These are phyloP conservation scores for Didymella keratinophila DNA, from an alignment of 2,329 filamentous ascomycete genomes.

Conservation along the genomic window DNA sequence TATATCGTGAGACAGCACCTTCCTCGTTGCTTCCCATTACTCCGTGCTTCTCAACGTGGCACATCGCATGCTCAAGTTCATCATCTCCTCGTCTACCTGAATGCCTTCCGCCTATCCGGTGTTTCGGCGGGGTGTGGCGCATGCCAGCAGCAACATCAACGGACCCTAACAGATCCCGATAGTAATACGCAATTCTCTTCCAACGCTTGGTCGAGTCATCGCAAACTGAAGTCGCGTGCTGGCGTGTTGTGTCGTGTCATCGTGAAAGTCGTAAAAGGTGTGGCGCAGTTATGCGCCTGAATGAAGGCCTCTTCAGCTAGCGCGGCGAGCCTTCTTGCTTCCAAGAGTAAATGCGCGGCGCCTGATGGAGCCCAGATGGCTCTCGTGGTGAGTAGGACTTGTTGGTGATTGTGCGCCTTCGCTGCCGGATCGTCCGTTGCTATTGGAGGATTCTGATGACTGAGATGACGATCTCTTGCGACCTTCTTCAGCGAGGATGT, in stretches of 20 bases:
- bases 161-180: background rate
- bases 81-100: background rate
- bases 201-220: slow-evolving; percentile 42
- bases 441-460: slow-evolving; percentile 41
- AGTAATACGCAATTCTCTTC: slow-evolving; percentile 30
- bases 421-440: slow-evolving; percentile 33
- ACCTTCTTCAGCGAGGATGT: slow-evolving; percentile 50
- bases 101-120: background rate
- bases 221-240: slow-evolving; percentile 2
- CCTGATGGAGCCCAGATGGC: slow-evolving; percentile 35
- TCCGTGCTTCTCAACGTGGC: background rate
- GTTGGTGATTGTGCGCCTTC: slow-evolving; percentile 34
- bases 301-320: slow-evolving; percentile 22
- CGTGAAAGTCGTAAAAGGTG: slow-evolving; percentile 16
- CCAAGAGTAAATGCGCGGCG: slow-evolving; percentile 43
- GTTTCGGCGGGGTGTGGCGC: background rate
- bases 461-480: slow-evolving; percentile 46
- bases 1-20: background rate
- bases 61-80: background rate
- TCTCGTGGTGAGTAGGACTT: slow-evolving; percentile 33
- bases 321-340: slow-evolving; percentile 43
- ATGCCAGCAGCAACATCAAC: slow-evolving; percentile 3
- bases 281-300: slow-evolving; percentile 12
- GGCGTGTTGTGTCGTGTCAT: slow-evolving; percentile 13
- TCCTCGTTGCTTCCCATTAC: background rate